phyloP scores from a whole-genome alignment of 768 basidiomycete genomes.

The Cystofilobasidium bisporidii region DNA sequence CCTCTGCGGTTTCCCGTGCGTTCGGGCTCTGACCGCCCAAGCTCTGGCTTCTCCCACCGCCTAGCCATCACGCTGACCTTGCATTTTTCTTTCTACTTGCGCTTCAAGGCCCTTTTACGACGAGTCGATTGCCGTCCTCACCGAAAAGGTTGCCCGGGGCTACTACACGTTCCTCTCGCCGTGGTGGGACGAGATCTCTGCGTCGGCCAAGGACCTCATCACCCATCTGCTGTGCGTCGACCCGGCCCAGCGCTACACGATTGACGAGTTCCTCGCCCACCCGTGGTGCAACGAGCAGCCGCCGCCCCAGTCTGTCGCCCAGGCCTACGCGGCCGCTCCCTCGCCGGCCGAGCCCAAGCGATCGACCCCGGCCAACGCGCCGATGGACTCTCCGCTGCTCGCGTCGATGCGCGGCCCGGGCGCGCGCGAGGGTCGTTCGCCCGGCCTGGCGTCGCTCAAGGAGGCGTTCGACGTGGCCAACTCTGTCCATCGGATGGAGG shows the following conservation, averaged over 20 bases:
- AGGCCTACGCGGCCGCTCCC: not conserved
- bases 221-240: conserved; percentile 90
- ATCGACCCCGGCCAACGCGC: conserved; percentile 32
- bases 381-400: conserved; percentile 74
- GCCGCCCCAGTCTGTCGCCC: conserved; percentile 13
- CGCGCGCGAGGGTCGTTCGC: conserved; percentile 70
- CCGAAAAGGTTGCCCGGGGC: conserved; percentile 93
- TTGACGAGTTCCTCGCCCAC: conserved; percentile 93
- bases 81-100: not conserved
- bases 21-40: conserved; percentile 3
- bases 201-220: conserved; percentile 89
- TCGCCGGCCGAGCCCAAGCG: conserved; percentile 1
- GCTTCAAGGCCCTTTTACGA: conserved; percentile 73
- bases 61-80: not conserved
- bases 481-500: conserved; percentile 98
- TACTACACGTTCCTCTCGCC: conserved; percentile 98
- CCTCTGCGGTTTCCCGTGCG: conserved; percentile 71
- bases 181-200: conserved; percentile 96
- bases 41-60: not conserved
- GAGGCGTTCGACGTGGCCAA: conserved; percentile 99
- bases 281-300: conserved; percentile 69
- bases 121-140: conserved; percentile 93
- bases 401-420: conserved; percentile 63
- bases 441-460: conserved; percentile 83
- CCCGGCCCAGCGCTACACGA: conserved; percentile 88